Base-by-base conservation (phyloP, 352 stramenopile species). In the Peronospora farinosa region DNA sequence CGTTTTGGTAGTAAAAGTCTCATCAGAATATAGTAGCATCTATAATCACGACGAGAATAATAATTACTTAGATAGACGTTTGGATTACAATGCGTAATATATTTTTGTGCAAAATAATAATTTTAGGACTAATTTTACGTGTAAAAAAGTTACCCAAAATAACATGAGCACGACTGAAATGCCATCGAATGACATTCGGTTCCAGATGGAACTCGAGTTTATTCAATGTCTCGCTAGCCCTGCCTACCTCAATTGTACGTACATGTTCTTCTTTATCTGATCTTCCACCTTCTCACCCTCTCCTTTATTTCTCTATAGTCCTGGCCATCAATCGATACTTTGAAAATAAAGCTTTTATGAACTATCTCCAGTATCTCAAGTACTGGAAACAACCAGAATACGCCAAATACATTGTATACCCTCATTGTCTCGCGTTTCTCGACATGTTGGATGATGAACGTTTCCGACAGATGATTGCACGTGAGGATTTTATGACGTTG, bases 381-480 rank as follows among this genome's bases (percentile, higher is more conserved):
- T 96, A 96, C 71, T 96, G 86, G 85, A 93, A 94, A 57, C 63
- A 91, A 62, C 88, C 88, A 36, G 78, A 96, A 51, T 96, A 96
- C 51, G 84, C 84, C 49, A 86, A 92, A 60, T 96, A 94, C 62
- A 84, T 96, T 28, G 76, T 93, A 70, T 88, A 80, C 51, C 86
- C 86, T 4, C 83, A 96, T 40, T 82, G 78, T 2, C 57, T 96
- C 21, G 86, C 86, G 23, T 95, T 95, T 53, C 68, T 96, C 13
- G 85, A 95, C 48, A 86, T 95, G 68, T 58, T 96, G 31, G 77
- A 93, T 47, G 77, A 91, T 51, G 79, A 95, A 48, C 69, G 72
- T 33, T 95, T 96, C 57, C 83, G 84, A 4, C 76, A 92, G 74
- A 88, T 92, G 74, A 94, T 94, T 51, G 66, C 71, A 45, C 78